Conservation (phyloP, 2,329 filamentous ascomycete species). For the Nemania serpens region DNA sequence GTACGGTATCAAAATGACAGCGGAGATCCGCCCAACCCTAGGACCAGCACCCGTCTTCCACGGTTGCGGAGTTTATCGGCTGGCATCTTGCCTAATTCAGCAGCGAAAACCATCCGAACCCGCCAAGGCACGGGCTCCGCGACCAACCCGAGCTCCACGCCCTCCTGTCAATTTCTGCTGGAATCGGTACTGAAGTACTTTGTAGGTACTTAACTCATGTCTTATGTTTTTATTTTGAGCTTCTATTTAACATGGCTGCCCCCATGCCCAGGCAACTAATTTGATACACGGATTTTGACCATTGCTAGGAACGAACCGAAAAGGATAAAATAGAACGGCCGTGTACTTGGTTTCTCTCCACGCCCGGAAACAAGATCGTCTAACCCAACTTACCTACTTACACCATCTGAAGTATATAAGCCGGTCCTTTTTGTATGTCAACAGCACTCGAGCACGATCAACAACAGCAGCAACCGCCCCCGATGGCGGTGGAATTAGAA, state of each 20-base stretch:
- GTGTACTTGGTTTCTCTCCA: too few species aligned
- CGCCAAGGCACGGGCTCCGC: constrained; percentile 9
- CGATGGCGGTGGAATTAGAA: constrained; percentile 19
- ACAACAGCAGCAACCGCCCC: neutral
- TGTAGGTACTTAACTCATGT: too few species aligned
- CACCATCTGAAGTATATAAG: too few species aligned
- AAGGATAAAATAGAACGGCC: neutral
- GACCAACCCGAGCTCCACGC: constrained; percentile 11
- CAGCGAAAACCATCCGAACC: neutral
- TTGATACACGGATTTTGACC: neutral
- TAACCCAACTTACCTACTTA: too few species aligned
- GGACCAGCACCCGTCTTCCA: neutral
- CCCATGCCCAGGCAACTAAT: neutral
- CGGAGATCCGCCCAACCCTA: constrained; percentile 16
- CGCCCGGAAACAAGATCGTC: too few species aligned
- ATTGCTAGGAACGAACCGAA: neutral
- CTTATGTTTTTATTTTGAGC: too few species aligned
- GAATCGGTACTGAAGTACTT: neutral
- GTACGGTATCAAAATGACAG: neutral
- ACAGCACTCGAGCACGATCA: neutral
- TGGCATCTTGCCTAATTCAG: neutral
- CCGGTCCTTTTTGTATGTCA: too few species aligned
- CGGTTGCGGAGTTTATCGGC: neutral
- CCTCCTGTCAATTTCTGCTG: neutral
- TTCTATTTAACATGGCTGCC: neutral